A percentile compares a stretch with the other conserved stretches of the same genome.
Conservation (phyloP, 257 asterid genomes). For the Gentiana macrophylla region DNA sequence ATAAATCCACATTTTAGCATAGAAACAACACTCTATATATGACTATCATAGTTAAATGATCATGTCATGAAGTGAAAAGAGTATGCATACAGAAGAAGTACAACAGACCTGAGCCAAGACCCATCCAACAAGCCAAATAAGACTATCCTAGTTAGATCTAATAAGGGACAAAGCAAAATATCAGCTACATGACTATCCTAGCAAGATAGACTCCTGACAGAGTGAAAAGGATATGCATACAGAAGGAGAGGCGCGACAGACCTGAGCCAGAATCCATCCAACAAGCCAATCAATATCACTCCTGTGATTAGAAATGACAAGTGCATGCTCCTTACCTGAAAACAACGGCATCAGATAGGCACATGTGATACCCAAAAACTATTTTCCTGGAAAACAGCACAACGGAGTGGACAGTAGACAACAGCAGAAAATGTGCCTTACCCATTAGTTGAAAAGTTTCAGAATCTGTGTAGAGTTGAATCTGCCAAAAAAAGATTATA, state of each 20-base stretch:
- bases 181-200: no score
- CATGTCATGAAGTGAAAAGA: not conserved
- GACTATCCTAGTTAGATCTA: no score
- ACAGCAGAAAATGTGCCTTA: conserved; percentile 15
- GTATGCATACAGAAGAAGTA: not conserved
- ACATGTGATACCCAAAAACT: not conserved
- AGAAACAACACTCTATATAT: not conserved
- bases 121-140: conserved; percentile 95
- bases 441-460: conserved; percentile 69
- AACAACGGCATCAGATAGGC: conserved; percentile 14
- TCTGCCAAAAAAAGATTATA: conserved; percentile 38
- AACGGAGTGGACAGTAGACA: not conserved
- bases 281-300: conserved; percentile 99
- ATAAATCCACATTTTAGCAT: not conserved
- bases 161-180: no score
- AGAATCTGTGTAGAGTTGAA: conserved; percentile 54
- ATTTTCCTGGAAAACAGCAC: not conserved
- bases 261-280: conserved; percentile 98
- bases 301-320: conserved; percentile 65
- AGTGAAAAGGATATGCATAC: not conserved
- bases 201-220: no score
- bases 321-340: conserved; percentile 93
- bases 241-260: conserved; percentile 11
- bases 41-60: no score
- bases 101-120: conserved; percentile 75